Evolutionary conservation across 2,329 filamentous ascomycete genomes (phyloP), one percentile per base, ranked within the genome.

Genomic region (Xylaria multiplex): DNA sequence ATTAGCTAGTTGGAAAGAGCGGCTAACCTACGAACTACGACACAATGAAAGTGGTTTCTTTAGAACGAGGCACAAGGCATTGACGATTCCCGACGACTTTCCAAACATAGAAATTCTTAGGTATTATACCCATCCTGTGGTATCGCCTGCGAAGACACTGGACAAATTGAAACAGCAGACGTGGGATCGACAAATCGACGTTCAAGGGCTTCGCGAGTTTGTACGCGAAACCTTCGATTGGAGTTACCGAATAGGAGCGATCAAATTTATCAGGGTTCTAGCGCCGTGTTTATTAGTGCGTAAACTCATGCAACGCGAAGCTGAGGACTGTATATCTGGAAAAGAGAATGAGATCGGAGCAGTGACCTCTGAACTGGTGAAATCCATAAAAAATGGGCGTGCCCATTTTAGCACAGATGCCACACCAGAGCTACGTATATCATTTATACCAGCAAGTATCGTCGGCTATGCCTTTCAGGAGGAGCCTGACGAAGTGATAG

Each of bases 31-130:
- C 66, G 93, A 98, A 77, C 82, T 99, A 27, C 84, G 85, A 52
- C 93, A 92, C 32, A 99, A 99, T 74, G 90, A 96, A 75, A 92
- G 88, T 74, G 90, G 90, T 2, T 89, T 89, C 74, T 99, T 99
- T 78, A 86, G 87, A 48, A 88, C 86, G 14, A 93, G 88, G 73
- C 93, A 96, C 75, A 91, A 88, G 69, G 86, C 88, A 1, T 80
- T 97, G 53, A 82, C 79, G 3, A 91, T 99, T 37, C 95, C 95
- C 0, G 89, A 92, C 0, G 84, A 86, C 42, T 99, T 98, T 70
- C 96, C 96, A 0, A 90, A 92, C 68, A 80, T 87, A 53, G 91
- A 93, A 48, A 88, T 97, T 7, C 81, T 98, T 22, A 85, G 91
- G 11, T 97, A 93, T 75, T 99, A 99, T 72, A 95, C 92, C 0